Evolutionary conservation across 352 stramenopile genomes (phyloP).

Genomic region (Phytophthora syringae): DNA sequence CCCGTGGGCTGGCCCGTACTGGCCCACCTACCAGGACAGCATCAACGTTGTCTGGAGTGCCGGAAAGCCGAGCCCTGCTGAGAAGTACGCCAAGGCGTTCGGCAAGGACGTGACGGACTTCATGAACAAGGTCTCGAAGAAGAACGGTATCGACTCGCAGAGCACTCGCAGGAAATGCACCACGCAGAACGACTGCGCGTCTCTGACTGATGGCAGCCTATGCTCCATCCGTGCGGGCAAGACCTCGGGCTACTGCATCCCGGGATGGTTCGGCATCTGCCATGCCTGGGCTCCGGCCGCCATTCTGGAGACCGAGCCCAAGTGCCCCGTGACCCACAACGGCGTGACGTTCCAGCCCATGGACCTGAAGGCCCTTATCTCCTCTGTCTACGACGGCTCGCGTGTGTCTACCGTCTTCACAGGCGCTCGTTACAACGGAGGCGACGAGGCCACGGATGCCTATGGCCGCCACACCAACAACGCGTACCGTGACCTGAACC

Average conservation of each 20-base stretch:
- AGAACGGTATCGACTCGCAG: conserved; percentile 37
- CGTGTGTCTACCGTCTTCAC: conserved; percentile 42
- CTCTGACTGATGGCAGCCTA: conserved; percentile 34
- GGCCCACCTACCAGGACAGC: conserved; percentile 58
- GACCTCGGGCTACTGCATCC: conserved; percentile 48
- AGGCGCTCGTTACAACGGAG: conserved; percentile 43
- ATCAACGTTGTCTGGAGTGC: conserved; percentile 52
- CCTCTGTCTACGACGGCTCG: conserved; percentile 45
- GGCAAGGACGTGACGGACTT: conserved; percentile 34
- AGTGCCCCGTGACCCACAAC: conserved; percentile 43
- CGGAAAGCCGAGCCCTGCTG: conserved; percentile 28
- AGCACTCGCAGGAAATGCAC: conserved; percentile 29
- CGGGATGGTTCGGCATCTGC: conserved; percentile 49
- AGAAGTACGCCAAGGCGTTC: conserved; percentile 52
- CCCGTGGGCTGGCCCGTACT: conserved; percentile 42
- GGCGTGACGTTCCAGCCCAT: conserved; percentile 49
- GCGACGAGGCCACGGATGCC: conserved; percentile 31
- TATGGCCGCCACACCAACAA: conserved; percentile 48
- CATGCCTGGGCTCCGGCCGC: conserved; percentile 47
- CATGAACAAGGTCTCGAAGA: conserved; percentile 39
- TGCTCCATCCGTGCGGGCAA: conserved; percentile 39
- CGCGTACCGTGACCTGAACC: conserved; percentile 53
- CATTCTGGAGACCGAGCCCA: conserved; percentile 38
- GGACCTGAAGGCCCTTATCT: conserved; percentile 50
- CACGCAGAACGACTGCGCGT: conserved; percentile 36